phyloP scores from a whole-genome alignment of 148 eudicot species.

The Cornus florida region DNA sequence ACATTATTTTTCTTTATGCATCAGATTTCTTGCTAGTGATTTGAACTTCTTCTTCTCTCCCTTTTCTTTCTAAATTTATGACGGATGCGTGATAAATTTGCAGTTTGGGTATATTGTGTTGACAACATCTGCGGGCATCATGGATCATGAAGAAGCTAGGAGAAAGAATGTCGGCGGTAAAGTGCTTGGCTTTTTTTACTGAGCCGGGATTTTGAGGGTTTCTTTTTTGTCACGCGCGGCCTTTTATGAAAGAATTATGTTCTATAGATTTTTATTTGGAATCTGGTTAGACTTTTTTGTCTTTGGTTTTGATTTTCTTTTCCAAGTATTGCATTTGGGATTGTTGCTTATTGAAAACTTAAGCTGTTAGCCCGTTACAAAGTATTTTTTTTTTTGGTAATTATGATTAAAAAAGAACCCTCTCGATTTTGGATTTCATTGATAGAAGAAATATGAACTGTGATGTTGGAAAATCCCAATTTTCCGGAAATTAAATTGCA shows the following conservation, averaged over 20 bases:
- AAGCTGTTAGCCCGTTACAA: neutral
- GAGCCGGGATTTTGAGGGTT: constrained; percentile 7
- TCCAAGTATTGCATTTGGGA: neutral
- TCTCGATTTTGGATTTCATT: neutral
- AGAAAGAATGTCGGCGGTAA: constrained; percentile 78
- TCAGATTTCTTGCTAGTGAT: neutral
- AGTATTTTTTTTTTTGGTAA: neutral
- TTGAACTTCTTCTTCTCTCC: no score
- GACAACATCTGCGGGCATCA: constrained; percentile 77
- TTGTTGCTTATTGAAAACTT: neutral
- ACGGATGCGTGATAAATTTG: constrained; percentile 5
- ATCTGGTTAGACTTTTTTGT: neutral
- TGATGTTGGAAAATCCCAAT: neutral
- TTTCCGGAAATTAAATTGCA: neutral
- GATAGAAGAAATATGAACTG: neutral
- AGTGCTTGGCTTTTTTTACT: constrained; percentile 72
- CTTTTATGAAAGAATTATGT: neutral
- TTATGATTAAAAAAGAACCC: neutral
- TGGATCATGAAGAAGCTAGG: constrained; percentile 78
- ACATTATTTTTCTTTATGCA: neutral
- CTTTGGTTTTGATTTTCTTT: neutral
- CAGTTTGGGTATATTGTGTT: constrained; percentile 76
- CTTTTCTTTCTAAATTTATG: neutral
- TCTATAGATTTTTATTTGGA: neutral
- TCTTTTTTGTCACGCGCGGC: neutral